phyloP scores from a whole-genome alignment of 305 asterid genomes.

The Solanum hybrid region DNA sequence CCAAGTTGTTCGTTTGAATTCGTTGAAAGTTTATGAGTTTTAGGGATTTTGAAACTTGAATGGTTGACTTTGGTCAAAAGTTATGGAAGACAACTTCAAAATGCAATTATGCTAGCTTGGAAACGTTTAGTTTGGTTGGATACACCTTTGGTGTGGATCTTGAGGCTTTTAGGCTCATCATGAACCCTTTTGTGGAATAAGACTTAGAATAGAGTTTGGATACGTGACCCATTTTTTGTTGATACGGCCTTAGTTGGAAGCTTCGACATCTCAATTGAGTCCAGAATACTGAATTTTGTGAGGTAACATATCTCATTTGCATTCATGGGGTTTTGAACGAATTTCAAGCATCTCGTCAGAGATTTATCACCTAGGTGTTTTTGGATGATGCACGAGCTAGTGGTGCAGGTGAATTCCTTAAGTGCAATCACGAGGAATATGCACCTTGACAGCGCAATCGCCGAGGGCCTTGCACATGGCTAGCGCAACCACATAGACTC shows the following conservation, averaged over 20 bases:
- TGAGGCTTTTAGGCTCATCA: neutral
- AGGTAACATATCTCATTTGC: neutral
- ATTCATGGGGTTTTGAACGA: neutral
- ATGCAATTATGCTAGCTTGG: neutral
- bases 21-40: neutral
- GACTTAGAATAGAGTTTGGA: neutral
- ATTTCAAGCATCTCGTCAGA: neutral
- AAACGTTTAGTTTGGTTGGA: neutral
- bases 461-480: neutral
- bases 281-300: too few relatives aligned
- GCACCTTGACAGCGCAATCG: neutral
- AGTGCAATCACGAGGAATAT: too few relatives aligned
- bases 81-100: neutral
- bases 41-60: neutral
- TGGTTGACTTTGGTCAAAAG: neutral
- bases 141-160: neutral
- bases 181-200: neutral
- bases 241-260: neutral
- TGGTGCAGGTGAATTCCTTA: neutral
- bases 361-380: neutral
- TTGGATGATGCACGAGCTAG: neutral
- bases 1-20: neutral
- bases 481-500: neutral
- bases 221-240: neutral
- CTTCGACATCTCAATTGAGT: too few relatives aligned